phyloP scores from a whole-genome alignment of 257 asterid species.

The Solanum pennellii region DNA sequence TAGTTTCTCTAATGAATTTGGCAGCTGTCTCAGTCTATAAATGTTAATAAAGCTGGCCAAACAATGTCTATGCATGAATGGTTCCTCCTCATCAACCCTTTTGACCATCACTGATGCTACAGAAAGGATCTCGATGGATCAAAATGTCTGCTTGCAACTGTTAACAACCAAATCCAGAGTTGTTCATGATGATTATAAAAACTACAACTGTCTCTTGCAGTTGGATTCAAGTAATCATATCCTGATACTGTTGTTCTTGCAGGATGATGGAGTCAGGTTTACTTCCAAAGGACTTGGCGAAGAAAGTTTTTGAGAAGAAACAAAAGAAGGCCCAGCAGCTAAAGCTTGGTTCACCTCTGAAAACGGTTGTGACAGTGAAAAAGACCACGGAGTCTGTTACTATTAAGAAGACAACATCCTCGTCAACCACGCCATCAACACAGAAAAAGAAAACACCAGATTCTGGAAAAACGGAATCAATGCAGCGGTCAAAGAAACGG shows the following conservation, averaged over 20 bases:
- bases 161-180: neutral
- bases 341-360: slow-evolving; percentile 59
- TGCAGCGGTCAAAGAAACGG: slow-evolving; percentile 33
- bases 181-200: neutral
- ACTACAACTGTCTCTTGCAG: neutral
- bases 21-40: neutral
- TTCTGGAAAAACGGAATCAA: slow-evolving; percentile 17
- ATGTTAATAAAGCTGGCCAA: neutral
- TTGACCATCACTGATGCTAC: neutral
- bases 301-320: slow-evolving; percentile 57
- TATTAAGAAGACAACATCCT: slow-evolving; percentile 24
- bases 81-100: neutral
- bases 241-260: neutral
- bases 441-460: slow-evolving; percentile 38
- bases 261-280: slow-evolving; percentile 99
- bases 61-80: neutral
- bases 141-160: neutral
- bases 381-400: slow-evolving; percentile 18
- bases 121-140: neutral
- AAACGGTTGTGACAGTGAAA: slow-evolving; percentile 44
- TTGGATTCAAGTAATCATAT: neutral
- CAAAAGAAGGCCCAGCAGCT: slow-evolving; percentile 48
- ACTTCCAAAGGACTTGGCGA: slow-evolving; percentile 65
- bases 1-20: neutral
- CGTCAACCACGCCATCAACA: slow-evolving; percentile 15